These are phyloP conservation scores for Penicillium chermesinum DNA, from an alignment of 495 filamentous ascomycete species.

Conservation along the genomic window DNA sequence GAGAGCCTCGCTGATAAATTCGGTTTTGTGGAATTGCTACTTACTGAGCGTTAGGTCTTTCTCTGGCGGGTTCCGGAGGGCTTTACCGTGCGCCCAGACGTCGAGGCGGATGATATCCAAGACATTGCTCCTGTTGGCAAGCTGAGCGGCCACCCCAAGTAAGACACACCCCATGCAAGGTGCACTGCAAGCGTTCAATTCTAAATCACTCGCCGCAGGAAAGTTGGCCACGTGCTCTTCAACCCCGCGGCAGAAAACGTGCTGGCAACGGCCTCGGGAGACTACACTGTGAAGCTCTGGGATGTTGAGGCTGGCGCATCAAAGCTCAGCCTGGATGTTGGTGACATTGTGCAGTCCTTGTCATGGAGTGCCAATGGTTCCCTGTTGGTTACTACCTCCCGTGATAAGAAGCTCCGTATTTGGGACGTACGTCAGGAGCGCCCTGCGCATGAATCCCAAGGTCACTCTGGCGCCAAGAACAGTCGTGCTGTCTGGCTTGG, in stretches of 20 bases:
- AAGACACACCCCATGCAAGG: constrained; percentile 4
- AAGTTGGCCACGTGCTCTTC: constrained; percentile 95
- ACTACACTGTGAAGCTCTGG: constrained; percentile 94
- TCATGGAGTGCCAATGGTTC: constrained; percentile 94
- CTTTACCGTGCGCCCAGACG: constrained; percentile 78
- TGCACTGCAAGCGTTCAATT: constrained; percentile 1
- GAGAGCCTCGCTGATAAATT: background rate
- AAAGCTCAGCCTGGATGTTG: constrained; percentile 70
- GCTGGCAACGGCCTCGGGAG: constrained; percentile 90
- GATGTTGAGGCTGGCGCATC: constrained; percentile 77
- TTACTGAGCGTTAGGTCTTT: constrained; percentile 55
- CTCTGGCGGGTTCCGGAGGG: constrained; percentile 90
- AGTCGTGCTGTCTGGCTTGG: constrained; percentile 95
- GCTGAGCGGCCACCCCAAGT: constrained; percentile 63
- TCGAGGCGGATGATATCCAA: constrained; percentile 63
- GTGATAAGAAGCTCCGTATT: constrained; percentile 95
- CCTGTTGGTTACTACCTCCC: constrained; percentile 84
- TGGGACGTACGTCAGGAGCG: constrained; percentile 96
- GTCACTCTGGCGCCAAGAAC: constrained; percentile 92
- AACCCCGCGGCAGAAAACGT: constrained; percentile 95
- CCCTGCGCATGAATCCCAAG: constrained; percentile 75
- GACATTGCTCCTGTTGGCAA: constrained; percentile 77
- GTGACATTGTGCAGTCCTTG: constrained; percentile 87
- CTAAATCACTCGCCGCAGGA: constrained; percentile 47
- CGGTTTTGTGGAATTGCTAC: background rate